phyloP scores from a whole-genome alignment of 441 rosid species.

The Eutrema salsugineum region DNA sequence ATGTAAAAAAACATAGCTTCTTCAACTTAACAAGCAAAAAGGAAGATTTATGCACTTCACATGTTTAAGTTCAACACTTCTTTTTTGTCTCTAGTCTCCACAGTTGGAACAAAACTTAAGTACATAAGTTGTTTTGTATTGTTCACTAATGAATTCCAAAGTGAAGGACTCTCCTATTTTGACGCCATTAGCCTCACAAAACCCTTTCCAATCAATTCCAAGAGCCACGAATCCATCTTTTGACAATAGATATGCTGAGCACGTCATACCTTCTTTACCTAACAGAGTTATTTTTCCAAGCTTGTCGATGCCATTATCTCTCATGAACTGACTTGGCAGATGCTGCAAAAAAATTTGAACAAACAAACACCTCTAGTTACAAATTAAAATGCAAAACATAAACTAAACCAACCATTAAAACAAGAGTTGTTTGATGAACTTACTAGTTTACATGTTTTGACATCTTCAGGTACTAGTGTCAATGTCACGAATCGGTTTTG shows the following conservation, averaged over 20 bases:
- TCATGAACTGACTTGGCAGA: not conserved
- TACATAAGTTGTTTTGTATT: not conserved
- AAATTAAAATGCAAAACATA: not conserved
- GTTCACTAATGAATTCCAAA: not conserved
- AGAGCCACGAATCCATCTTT: not conserved
- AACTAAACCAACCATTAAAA: not conserved
- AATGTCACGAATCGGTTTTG: not conserved
- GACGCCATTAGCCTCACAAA: not conserved
- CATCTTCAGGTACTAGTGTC: not conserved
- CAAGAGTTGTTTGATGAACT: not conserved
- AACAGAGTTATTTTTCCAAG: not conserved
- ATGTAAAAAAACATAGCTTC: too few relatives aligned
- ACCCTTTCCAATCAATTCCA: not conserved
- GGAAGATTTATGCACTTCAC: too few relatives aligned
- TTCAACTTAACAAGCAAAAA: too few relatives aligned
- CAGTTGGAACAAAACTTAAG: not conserved
- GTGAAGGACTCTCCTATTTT: not conserved
- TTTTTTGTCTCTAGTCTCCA: not conserved
- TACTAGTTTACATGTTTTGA: not conserved
- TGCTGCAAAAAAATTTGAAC: not conserved
- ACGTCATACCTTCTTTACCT: not conserved
- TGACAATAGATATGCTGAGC: not conserved
- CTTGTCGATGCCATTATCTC: not conserved
- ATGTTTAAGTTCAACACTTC: too few relatives aligned
- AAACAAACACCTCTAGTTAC: not conserved